Evolutionary conservation across 768 basidiomycete species (phyloP).

Genomic region (Boletus insuetus): DNA sequence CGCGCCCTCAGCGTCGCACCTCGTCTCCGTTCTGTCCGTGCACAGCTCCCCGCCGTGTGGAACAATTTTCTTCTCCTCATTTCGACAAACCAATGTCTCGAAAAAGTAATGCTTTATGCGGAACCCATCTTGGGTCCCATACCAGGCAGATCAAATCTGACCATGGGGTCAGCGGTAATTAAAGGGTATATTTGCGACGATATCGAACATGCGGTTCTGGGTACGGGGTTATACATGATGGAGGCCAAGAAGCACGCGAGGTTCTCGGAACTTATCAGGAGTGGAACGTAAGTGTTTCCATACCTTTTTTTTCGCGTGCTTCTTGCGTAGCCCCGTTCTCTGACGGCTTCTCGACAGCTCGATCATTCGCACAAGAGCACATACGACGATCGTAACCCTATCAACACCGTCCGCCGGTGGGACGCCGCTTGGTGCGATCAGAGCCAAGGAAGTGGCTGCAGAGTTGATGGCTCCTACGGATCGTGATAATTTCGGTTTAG

Average conservation of each 20-base stretch:
- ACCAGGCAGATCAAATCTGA: not conserved
- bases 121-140: constrained; percentile 20
- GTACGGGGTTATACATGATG: constrained; percentile 55
- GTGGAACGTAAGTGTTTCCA: constrained; percentile 45
- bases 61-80: constrained; percentile 51
- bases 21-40: constrained; percentile 46
- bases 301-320: constrained; percentile 2
- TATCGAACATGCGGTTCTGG: constrained; percentile 36
- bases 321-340: not conserved
- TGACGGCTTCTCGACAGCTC: constrained; percentile 19
- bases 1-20: constrained; percentile 40
- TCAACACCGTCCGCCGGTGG: constrained; percentile 15
- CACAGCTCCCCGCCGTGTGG: constrained; percentile 59
- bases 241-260: constrained; percentile 52
- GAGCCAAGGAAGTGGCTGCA: constrained; percentile 67
- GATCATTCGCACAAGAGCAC: constrained; percentile 36
- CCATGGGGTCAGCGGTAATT: constrained; percentile 10
- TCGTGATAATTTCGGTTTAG: not conserved
- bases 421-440: constrained; percentile 51
- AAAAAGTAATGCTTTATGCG: constrained; percentile 41
- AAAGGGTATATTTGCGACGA: constrained; percentile 10
- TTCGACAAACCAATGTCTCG: constrained; percentile 45
- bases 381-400: constrained; percentile 28
- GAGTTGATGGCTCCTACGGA: constrained; percentile 5
- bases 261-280: constrained; percentile 51